Evolutionary conservation across 208 protist genomes (phyloP).

Genomic region (Acanthamoeba comandoni): DNA sequence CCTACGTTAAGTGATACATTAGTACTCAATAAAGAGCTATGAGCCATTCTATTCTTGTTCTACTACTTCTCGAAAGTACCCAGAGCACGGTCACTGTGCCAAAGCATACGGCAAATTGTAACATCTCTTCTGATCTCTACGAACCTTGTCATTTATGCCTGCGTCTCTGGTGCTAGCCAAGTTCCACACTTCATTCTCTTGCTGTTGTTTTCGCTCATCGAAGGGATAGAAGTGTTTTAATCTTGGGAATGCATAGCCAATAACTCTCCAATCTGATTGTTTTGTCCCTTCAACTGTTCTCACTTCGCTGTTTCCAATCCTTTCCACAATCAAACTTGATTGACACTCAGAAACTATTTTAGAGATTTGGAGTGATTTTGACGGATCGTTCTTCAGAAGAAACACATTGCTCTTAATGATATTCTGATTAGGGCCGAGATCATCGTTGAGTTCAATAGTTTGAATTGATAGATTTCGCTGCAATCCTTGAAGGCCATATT

Average conservation of each 20-base stretch:
- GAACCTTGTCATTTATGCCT: constrained; percentile 46
- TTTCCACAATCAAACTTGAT: not conserved
- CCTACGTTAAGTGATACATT: too few species aligned
- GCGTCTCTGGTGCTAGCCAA: constrained; percentile 41
- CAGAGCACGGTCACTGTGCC: too few species aligned
- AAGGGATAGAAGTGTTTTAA: constrained; percentile 39
- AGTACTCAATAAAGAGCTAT: too few species aligned
- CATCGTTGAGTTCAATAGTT: too few species aligned
- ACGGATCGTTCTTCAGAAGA: not conserved
- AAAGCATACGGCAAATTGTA: too few species aligned
- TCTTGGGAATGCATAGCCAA: constrained; percentile 35
- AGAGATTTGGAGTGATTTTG: not conserved
- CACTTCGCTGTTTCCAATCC: not conserved
- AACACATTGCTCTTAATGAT: not conserved
- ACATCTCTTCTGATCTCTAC: too few species aligned
- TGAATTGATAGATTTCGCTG: too few species aligned
- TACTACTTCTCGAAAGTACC: too few species aligned
- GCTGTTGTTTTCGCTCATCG: not conserved
- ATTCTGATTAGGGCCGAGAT: too few species aligned
- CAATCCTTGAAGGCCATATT: too few species aligned
- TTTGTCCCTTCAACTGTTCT: too few species aligned
- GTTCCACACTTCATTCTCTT: constrained; percentile 39
- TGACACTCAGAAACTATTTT: constrained; percentile 20
- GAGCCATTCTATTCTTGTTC: too few species aligned
- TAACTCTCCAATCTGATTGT: not conserved